These are phyloP conservation scores for Chlamydomonas incerta DNA, from an alignment of 139 green algal species.

Conservation along the genomic window DNA sequence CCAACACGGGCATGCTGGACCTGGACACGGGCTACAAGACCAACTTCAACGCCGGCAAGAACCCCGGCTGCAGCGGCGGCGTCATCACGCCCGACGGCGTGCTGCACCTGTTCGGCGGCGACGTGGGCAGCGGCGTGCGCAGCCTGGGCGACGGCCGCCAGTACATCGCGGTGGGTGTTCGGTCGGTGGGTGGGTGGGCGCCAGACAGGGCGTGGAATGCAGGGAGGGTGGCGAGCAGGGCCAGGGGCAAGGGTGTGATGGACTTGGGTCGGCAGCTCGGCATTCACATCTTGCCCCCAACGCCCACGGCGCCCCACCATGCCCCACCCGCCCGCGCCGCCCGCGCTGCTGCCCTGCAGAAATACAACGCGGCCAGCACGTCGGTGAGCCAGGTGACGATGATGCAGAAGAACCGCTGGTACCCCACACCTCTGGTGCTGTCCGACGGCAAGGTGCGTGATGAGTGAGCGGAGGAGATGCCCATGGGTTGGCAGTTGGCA, in stretches of 20 bases:
- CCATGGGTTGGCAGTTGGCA: too few species aligned
- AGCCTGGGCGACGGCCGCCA: neutral
- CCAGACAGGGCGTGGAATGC: too few species aligned
- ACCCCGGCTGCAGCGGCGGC: neutral
- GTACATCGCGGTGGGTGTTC: neutral
- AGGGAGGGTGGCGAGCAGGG: too few species aligned
- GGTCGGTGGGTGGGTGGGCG: too few species aligned
- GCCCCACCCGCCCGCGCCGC: too few species aligned
- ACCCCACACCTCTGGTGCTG: neutral
- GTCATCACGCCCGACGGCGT: neutral
- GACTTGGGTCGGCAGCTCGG: too few species aligned
- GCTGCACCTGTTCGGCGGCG: neutral
- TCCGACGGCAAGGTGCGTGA: neutral
- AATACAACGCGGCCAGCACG: neutral
- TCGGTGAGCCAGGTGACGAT: neutral
- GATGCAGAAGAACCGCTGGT: neutral
- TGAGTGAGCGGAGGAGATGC: neutral
- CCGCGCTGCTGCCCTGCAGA: too few species aligned
- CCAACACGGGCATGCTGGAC: neutral
- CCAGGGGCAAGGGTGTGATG: too few species aligned
- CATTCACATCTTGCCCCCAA: too few species aligned
- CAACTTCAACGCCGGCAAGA: neutral
- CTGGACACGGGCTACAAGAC: too few species aligned
- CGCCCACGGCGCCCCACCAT: too few species aligned
- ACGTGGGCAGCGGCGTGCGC: neutral